These are phyloP conservation scores for Colletotrichum melonis DNA, from an alignment of 2,329 filamentous ascomycete genomes.

Conservation along the genomic window DNA sequence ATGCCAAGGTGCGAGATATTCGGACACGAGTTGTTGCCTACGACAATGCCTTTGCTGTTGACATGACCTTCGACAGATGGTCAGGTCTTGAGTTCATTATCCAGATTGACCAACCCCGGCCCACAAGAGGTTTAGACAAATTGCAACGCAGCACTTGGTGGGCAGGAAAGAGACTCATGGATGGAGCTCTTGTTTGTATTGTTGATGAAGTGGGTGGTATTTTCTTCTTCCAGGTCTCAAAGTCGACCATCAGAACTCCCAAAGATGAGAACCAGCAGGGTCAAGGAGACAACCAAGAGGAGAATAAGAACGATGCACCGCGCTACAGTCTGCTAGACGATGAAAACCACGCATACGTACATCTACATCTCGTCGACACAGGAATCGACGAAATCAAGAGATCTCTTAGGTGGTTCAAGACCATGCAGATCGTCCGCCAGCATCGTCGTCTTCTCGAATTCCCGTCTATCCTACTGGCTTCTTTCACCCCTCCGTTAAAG, in stretches of 20 bases:
- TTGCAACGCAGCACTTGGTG: conserved; percentile 60
- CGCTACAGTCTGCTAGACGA: conserved; percentile 47
- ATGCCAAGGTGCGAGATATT: conserved; percentile 44
- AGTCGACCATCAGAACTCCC: conserved; percentile 40
- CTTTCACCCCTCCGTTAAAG: conserved; percentile 67
- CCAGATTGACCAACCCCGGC: conserved; percentile 57
- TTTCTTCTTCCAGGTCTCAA: conserved; percentile 55
- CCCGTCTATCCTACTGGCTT: conserved; percentile 67
- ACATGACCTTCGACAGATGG: conserved; percentile 48
- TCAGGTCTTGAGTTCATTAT: conserved; percentile 58
- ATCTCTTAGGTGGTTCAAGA: conserved; percentile 46
- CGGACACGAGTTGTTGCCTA: conserved; percentile 36
- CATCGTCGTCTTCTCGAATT: conserved; percentile 66
- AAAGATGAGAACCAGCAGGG: conserved; percentile 30
- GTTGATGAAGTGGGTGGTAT: conserved; percentile 51
- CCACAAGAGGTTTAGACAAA: conserved; percentile 36
- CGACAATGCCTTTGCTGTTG: conserved; percentile 36
- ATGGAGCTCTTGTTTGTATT: conserved; percentile 62
- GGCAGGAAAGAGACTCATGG: conserved; percentile 60
- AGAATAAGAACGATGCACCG: not conserved
- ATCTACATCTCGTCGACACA: conserved; percentile 44
- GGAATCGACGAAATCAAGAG: conserved; percentile 36
- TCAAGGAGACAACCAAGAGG: not conserved
- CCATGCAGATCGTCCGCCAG: conserved; percentile 18
- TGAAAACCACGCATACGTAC: conserved; percentile 42